Conservation (phyloP, 1,284 basidiomycete species). For the Serendipita sp. region DNA sequence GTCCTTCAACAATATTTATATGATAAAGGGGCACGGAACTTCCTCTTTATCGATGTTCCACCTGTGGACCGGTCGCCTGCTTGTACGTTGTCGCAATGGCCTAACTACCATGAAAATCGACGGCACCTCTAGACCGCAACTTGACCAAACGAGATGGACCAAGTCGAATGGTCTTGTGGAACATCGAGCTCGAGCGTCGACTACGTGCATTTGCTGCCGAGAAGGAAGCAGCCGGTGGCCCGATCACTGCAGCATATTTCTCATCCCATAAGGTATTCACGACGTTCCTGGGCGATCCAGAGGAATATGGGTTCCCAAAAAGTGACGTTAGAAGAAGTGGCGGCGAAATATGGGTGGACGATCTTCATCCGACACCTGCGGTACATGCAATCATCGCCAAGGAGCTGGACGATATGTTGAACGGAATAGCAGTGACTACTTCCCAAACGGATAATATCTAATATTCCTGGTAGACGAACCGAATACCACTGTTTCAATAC, state of each 20-base stretch:
- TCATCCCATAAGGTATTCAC: conserved; percentile 10
- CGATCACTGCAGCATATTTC: conserved; percentile 8
- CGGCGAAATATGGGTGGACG: neutral
- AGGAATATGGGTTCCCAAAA: conserved; percentile 7
- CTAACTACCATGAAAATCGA: neutral
- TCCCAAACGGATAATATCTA: too few species aligned
- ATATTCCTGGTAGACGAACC: too few species aligned
- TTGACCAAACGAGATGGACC: neutral
- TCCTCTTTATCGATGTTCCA: too few species aligned
- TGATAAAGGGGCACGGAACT: too few species aligned
- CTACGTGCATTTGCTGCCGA: neutral
- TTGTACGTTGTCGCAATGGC: neutral
- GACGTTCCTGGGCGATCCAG: conserved; percentile 8
- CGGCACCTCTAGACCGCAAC: neutral
- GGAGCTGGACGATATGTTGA: too few species aligned
- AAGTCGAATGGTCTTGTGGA: conserved; percentile 5
- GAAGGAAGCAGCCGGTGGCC: neutral
- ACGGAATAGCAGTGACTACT: too few species aligned
- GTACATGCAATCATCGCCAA: neutral
- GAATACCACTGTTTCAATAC: too few species aligned
- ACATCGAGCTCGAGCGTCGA: neutral
- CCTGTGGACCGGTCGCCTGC: too few species aligned
- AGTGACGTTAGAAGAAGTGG: conserved; percentile 1
- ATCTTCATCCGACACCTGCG: conserved; percentile 10
- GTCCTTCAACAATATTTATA: conserved; percentile 11